Evolutionary conservation across 2,329 filamentous ascomycete genomes (phyloP), one percentile per base, ranked within the genome.

Genomic region (Thermomyces lanuginosus): DNA sequence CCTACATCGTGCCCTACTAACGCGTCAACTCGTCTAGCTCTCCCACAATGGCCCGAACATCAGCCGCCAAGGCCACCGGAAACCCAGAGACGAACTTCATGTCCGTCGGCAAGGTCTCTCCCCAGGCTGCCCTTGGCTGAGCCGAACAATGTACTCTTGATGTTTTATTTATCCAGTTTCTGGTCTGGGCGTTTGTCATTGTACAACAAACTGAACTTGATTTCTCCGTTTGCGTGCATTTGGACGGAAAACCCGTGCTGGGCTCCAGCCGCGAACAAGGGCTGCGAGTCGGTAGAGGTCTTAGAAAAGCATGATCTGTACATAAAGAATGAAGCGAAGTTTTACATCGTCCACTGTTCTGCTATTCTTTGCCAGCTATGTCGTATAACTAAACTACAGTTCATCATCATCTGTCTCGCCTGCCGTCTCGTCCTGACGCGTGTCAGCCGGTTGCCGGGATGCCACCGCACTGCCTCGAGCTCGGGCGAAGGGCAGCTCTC

Each of bases 41-140:
- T 36, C 84, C 89, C 27, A 98, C 89, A 32, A 98, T 98, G 89
- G 89, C 89, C 34, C 79, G 89, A 50, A 93, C 83, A 66, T 92
- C 83, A 26, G 86, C 81, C 28, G 79, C 84, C 40, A 95, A 93
- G 69, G 78, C 76, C 32, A 74, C 72, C 6, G 73, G 75, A 34
- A 79, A 83, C 58, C 69, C 76, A 31, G 65, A 78, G 53, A 83
- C 72, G 29, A 81, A 83, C 58, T 70, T 81, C 40, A 76, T 83
- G 74, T 76, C 76, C 28, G 64, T 75, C 12, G 78, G 77, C 31
- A 59, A 61, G 39, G 58, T 56, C 37, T 49, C 50, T 37, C 44
- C 49, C 6, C 49, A 55, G 35, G 44, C 49, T 27, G 33, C 49
- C 35, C 53, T 55, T 42, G 52, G 50, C 36, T 51, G 43, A 40